Evolutionary conservation across 2,329 filamentous ascomycete genomes (phyloP).

Genomic region (Xylariaceae sp.): DNA sequence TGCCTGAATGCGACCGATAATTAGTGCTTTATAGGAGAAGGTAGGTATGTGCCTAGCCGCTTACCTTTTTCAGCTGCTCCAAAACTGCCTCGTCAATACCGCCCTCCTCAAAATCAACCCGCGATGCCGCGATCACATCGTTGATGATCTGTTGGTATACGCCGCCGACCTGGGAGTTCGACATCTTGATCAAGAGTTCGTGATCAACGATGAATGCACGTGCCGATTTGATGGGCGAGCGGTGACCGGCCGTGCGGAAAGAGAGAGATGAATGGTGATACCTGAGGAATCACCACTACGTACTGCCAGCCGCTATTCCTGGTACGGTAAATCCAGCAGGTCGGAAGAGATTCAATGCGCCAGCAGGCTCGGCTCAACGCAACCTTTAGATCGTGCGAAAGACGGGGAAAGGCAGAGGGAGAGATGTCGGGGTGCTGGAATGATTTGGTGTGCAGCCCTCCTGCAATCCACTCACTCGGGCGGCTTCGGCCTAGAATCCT

Average conservation of each 20-base stretch:
- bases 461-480: slow-evolving; percentile 3
- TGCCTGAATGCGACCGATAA: slow-evolving; percentile 3
- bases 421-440: slow-evolving; percentile 4
- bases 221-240: slow-evolving; percentile 2
- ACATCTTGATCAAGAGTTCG: slow-evolving; percentile 44
- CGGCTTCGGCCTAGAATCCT: slow-evolving; percentile 8
- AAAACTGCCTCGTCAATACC: slow-evolving; percentile 85
- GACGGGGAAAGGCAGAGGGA: neutral
- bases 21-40: neutral
- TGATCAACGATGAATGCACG: slow-evolving; percentile 1
- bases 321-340: neutral
- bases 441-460: slow-evolving; percentile 4
- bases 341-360: neutral
- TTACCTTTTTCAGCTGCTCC: slow-evolving; percentile 82
- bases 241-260: neutral
- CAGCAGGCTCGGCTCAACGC: neutral
- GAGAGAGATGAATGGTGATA: neutral
- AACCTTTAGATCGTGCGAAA: neutral
- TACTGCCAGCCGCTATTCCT: slow-evolving; percentile 4
- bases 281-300: slow-evolving; percentile 9
- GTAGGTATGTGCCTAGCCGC: slow-evolving; percentile 31
- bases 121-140: slow-evolving; percentile 86
- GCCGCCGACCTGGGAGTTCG: slow-evolving; percentile 60
- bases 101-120: slow-evolving; percentile 94
- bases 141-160: slow-evolving; percentile 77